Percentiles rank a stretch among this genome's conserved stretches.
Evolutionary conservation across 176 grass and related monocot species (phyloP).

Genomic region (Eragrostis nindensis): DNA sequence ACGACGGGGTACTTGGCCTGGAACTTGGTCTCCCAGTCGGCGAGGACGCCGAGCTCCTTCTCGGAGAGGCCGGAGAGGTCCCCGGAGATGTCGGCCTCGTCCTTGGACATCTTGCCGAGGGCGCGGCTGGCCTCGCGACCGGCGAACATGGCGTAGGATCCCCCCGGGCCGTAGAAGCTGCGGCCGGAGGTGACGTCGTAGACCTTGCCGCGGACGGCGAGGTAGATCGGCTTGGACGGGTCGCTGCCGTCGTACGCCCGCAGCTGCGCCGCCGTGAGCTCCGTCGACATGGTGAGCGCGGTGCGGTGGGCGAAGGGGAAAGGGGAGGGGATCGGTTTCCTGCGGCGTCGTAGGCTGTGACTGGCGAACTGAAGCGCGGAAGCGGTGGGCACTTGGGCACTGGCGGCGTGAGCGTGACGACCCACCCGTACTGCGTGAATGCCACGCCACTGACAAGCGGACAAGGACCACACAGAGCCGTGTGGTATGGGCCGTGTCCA

Average conservation of each 20-base stretch:
- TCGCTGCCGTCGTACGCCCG: conserved; percentile 77
- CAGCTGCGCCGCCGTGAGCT: conserved; percentile 85
- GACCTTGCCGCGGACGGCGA: conserved; percentile 76
- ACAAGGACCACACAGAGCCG: too few species aligned
- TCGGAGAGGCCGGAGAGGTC: conserved; percentile 75
- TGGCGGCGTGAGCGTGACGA: not conserved
- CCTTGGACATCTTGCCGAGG: conserved; percentile 95
- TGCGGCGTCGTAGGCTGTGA: not conserved
- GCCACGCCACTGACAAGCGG: too few species aligned
- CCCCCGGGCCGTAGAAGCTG: conserved; percentile 90
- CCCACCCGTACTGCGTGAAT: too few species aligned
- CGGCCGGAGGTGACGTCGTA: conserved; percentile 87
- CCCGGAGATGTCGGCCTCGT: conserved; percentile 60
- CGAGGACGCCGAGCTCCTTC: conserved; percentile 81
- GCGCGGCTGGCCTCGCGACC: conserved; percentile 89
- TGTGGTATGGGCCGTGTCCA: too few species aligned
- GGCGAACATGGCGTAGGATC: conserved; percentile 85
- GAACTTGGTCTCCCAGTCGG: conserved; percentile 97
- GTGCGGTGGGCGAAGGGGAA: not conserved
- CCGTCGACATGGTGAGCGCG: conserved; percentile 47
- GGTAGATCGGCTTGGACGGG: conserved; percentile 87
- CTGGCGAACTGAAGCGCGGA: too few species aligned
- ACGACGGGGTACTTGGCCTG: conserved; percentile 91
- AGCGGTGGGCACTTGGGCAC: too few species aligned
- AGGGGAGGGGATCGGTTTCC: not conserved